Evolutionary conservation across 306 rosid species (phyloP).

Genomic region (Fragaria iinumae): DNA sequence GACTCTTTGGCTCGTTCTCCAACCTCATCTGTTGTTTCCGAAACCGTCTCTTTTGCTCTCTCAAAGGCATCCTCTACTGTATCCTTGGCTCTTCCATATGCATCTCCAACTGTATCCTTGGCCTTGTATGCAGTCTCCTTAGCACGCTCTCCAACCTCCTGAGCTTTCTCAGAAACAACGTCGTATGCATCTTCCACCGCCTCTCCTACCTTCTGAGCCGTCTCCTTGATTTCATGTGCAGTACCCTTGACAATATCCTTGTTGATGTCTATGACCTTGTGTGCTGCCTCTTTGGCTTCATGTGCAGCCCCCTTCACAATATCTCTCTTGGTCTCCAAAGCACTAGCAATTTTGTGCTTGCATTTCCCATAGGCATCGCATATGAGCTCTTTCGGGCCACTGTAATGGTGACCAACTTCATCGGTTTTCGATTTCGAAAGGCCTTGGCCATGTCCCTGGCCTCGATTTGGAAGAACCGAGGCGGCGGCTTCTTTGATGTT

Average conservation of each 20-base stretch:
- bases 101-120: conserved; percentile 8
- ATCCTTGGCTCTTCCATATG: neutral
- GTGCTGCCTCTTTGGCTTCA: conserved; percentile 13
- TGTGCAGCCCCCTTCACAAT: conserved; percentile 24
- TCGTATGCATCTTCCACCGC: conserved; percentile 18
- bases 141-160: neutral
- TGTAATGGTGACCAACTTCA: neutral
- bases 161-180: neutral
- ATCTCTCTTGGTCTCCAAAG: conserved; percentile 45
- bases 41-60: neutral
- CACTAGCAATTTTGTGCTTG: conserved; percentile 48
- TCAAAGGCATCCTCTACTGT: conserved; percentile 6
- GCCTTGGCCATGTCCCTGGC: conserved; percentile 44
- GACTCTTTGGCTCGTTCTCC: conserved; percentile 20
- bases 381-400: conserved; percentile 45
- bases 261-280: conserved; percentile 12
- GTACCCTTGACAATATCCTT: neutral
- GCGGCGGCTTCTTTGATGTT: conserved; percentile 38
- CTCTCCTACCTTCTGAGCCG: conserved; percentile 18
- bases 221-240: neutral
- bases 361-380: conserved; percentile 71
- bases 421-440: conserved; percentile 12
- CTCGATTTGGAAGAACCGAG: conserved; percentile 38
- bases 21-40: conserved; percentile 24
- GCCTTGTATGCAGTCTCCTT: conserved; percentile 19